Base-by-base conservation (phyloP, 305 asterid genomes). In the Fraxinus ornus region DNA sequence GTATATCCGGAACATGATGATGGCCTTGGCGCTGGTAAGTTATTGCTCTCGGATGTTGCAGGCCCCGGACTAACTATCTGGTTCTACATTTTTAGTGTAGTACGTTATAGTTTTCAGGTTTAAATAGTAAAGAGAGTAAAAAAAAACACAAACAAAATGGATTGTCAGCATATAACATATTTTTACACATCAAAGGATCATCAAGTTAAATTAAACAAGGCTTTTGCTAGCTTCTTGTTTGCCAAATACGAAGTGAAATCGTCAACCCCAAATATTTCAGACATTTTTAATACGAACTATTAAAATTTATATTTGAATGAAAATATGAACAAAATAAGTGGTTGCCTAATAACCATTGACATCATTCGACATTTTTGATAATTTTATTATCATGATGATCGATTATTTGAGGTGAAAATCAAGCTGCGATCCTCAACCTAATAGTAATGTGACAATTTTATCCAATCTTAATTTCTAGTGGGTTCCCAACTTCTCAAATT, bases 11-110 rank as follows among this genome's bases (percentile, higher is more conserved):
- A 89, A 78, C 87, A 83, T 5, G 93, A 82, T 22, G 91, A 39
- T 26, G 83, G 82, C 81, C 79, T 78, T 78, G 87, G 84, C 44
- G 9, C 85, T 24, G 91, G 88, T 80, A 90, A 76, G 82, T 87
- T 92, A 88, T 88, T 91, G 93, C 95, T 93, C 87, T 93, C 97
- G 1, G 96, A 94, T 33, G 94, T 90, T 28, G 92, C 94, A 24
- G 94, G 91, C 77, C 94, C 94, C 87, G 88, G 97, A 84, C 90
- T 89, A 49, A 64, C 85, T 28, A 82, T 77, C 68, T 79, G 89
- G 84, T 90, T 89, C 92, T 90, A 92, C 81, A 80, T 84, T 72
- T 83, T 64, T 21, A 17, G 82, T 70, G 83, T 82, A 47, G 44
- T 32, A 57, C 36, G n/a, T 78, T 79, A 73, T 36, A 26, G 26